Conservation (phyloP, 441 rosid genomes). For the Codiaeum variegatum region DNA sequence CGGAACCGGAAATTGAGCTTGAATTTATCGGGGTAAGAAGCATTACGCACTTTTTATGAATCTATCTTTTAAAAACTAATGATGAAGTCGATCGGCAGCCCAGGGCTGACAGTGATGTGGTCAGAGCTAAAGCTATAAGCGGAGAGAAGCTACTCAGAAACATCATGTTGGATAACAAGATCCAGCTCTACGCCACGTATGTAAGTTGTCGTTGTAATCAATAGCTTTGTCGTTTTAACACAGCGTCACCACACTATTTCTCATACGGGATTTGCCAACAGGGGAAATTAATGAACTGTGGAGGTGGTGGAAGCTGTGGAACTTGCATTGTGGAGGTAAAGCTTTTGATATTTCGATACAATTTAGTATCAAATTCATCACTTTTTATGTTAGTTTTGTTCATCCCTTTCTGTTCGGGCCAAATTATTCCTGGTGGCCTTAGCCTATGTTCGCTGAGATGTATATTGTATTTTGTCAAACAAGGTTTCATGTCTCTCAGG, state of each 20-base stretch:
- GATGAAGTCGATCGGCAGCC: slow-evolving; percentile 40
- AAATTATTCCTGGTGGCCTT: no score
- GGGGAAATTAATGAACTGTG: slow-evolving; percentile 92
- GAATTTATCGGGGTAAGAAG: slow-evolving; percentile 58
- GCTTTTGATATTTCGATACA: not conserved
- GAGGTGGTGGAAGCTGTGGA: slow-evolving; percentile 92
- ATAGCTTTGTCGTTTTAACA: not conserved
- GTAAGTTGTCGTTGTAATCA: slow-evolving; percentile 33
- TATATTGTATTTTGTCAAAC: no score
- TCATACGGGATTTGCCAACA: slow-evolving; percentile 10
- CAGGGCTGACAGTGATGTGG: slow-evolving; percentile 54
- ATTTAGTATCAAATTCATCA: no score
- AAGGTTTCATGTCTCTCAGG: no score
- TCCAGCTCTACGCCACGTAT: slow-evolving; percentile 79
- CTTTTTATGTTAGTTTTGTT: no score
- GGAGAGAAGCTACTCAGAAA: slow-evolving; percentile 79
- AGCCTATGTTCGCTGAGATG: no score
- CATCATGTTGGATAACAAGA: slow-evolving; percentile 72
- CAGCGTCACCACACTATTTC: no score
- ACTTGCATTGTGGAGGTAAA: slow-evolving; percentile 89
- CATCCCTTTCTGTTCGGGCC: no score
- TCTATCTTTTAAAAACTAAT: not conserved
- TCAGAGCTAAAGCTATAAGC: slow-evolving; percentile 55
- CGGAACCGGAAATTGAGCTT: slow-evolving; percentile 63
- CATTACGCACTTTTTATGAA: no score